Evolutionary conservation across 768 basidiomycete genomes (phyloP), one percentile per base, ranked within the genome.

Genomic region (Tulasnella sp.): DNA sequence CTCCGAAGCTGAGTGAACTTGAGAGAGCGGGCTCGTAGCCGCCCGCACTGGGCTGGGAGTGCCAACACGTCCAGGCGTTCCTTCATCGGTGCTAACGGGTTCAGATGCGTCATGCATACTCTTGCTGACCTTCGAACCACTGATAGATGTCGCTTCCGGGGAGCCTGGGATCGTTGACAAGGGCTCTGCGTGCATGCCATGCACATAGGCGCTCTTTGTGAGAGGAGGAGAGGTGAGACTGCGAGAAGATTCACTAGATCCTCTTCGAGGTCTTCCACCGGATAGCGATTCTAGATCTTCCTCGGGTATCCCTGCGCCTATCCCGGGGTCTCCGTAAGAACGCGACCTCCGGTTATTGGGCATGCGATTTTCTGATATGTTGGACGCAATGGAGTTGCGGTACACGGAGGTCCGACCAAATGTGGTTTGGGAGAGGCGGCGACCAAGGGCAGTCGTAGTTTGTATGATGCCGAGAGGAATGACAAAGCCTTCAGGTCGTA

Each of bases 401-500:
- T 24, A 19, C 41, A 24, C n/a, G 29, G 56, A 15, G n/a, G 56
- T 42, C 17, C 59, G 30, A 1, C 51, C 59, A 42, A 44, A 27
- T 9, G 49, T 60, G 30, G 53, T 63, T 30, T 52, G 61, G 42
- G 62, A 63, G 51, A 63, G 47, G 21, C 61, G 48, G 19, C 62
- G 62, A 21, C 62, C 62, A 8, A 63, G 50, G 11, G 62, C 21
- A 13, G 62, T 63, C 17, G 62, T 63, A 11, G 59, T 63, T 48
- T 95, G 92, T 17, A 95, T 82, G 64, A 92, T 80, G 11, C 85
- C 85, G 53, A 97, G 75, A 34, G 93, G 93, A 62, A 97, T 95
- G 29, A 97, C 86, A 69, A 96, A 93, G 32, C 84, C 87, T 23
- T 77, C 72, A 13, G 93, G 93, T n/a, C 86, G 80, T 61, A 89